Evolutionary conservation across 495 filamentous ascomycete species (phyloP).

Genomic region (Friedmanniomyces endolithicus): DNA sequence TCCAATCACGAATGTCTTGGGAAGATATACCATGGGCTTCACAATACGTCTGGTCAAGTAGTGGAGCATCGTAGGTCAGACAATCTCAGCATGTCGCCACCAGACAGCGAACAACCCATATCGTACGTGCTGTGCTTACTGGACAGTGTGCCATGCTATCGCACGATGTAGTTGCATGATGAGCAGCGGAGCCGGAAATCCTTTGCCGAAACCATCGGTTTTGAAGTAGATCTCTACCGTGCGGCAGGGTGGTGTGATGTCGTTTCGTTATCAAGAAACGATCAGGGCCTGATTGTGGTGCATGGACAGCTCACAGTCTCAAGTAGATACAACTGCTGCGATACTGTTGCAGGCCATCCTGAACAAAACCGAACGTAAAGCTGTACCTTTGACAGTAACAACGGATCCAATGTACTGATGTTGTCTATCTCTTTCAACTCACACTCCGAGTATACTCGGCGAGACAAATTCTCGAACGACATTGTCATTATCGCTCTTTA

Average conservation of each 20-base stretch:
- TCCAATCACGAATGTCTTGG: no score
- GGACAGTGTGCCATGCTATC: not conserved
- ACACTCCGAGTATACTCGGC: not conserved
- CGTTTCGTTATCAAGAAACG: not conserved
- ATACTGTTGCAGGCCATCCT: not conserved
- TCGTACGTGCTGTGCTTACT: not conserved
- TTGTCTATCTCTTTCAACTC: not conserved
- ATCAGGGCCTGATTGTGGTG: not conserved
- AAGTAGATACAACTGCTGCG: not conserved
- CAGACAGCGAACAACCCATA: no score
- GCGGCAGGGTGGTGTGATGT: not conserved
- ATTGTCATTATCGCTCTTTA: not conserved
- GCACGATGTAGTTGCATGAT: not conserved
- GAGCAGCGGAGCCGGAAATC: no score
- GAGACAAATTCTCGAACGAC: not conserved
- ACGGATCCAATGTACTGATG: not conserved
- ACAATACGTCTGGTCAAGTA: not conserved
- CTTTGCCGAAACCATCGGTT: no score
- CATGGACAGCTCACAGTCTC: not conserved
- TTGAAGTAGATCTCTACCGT: not conserved
- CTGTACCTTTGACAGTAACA: not conserved
- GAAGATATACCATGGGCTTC: not conserved
- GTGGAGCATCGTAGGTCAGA: not conserved
- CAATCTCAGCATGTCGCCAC: not conserved
- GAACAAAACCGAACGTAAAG: not conserved